phyloP scores from a whole-genome alignment of 192 early-diverging fungal species.

The Gonapodya prolifera region DNA sequence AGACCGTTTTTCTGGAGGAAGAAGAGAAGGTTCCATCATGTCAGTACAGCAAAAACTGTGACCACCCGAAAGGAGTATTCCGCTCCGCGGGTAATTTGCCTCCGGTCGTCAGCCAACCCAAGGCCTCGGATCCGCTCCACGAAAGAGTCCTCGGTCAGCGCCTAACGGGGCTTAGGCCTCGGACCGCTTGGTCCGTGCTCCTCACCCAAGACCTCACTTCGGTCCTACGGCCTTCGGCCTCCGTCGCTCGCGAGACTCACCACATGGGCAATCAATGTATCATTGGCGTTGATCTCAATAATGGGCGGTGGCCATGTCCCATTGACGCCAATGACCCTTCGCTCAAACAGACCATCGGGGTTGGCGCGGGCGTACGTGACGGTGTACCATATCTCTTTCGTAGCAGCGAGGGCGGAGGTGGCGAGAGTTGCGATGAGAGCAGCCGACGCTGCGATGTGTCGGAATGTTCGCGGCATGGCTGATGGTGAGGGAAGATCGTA shows the following conservation, averaged over 20 bases:
- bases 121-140: conserved; percentile 22
- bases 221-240: too few relatives aligned
- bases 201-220: not conserved
- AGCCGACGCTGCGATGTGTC: too few relatives aligned
- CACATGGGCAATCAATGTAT: conserved; percentile 23
- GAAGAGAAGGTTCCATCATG: conserved; percentile 24
- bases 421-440: too few relatives aligned
- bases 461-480: too few relatives aligned
- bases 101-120: conserved; percentile 24
- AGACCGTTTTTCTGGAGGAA: conserved; percentile 19
- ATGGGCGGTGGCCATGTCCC: conserved; percentile 39
- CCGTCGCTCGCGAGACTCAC: too few relatives aligned
- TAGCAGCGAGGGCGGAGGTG: too few relatives aligned
- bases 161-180: not conserved
- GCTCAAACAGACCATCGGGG: conserved; percentile 43
- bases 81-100: too few relatives aligned
- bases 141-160: too few relatives aligned
- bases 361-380: conserved; percentile 22
- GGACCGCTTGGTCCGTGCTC: not conserved
- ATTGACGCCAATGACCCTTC: conserved; percentile 59
- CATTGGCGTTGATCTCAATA: conserved; percentile 15
- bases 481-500: too few relatives aligned
- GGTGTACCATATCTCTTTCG: conserved; percentile 24
- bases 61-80: too few relatives aligned
- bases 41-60: conserved; percentile 6